These are phyloP conservation scores for Diospyros kaki DNA, from an alignment of 148 eudicot species.

Conservation along the genomic window DNA sequence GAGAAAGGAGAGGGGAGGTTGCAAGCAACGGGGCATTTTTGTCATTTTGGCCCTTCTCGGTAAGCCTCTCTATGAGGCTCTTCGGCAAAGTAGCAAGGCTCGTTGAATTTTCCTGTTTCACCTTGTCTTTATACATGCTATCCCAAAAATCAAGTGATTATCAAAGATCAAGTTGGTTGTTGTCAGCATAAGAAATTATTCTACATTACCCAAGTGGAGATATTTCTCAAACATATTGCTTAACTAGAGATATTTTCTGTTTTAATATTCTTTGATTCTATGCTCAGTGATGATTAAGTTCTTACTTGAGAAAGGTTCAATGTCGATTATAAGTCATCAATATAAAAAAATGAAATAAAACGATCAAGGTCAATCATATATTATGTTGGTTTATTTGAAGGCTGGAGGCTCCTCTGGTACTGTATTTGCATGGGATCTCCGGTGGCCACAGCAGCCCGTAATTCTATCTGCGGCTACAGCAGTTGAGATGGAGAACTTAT, in stretches of 20 bases:
- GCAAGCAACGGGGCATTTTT: too few relatives aligned
- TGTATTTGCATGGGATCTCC: conserved; percentile 89
- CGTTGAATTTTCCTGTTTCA: background rate
- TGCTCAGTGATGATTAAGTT: background rate
- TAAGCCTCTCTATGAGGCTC: too few relatives aligned
- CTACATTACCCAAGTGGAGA: background rate
- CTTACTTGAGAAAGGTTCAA: too few relatives aligned
- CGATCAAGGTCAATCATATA: background rate
- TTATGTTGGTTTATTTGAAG: conserved; percentile 32
- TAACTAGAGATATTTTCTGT: background rate
- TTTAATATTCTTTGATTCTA: background rate
- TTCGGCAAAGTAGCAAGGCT: too few relatives aligned
- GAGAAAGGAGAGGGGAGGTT: too few relatives aligned
- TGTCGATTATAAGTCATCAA: too few relatives aligned
- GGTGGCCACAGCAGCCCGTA: conserved; percentile 85
- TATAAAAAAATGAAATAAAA: too few relatives aligned
- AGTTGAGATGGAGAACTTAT: conserved; percentile 33
- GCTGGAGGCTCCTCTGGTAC: conserved; percentile 95
- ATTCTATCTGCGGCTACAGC: conserved; percentile 63
- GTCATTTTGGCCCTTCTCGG: too few relatives aligned
- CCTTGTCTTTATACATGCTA: background rate
- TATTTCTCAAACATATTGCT: background rate
- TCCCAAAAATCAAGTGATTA: background rate
- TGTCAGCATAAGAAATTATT: background rate
- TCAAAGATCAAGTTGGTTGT: background rate